phyloP scores from a whole-genome alignment of 257 asterid species.

The Plantago major region DNA sequence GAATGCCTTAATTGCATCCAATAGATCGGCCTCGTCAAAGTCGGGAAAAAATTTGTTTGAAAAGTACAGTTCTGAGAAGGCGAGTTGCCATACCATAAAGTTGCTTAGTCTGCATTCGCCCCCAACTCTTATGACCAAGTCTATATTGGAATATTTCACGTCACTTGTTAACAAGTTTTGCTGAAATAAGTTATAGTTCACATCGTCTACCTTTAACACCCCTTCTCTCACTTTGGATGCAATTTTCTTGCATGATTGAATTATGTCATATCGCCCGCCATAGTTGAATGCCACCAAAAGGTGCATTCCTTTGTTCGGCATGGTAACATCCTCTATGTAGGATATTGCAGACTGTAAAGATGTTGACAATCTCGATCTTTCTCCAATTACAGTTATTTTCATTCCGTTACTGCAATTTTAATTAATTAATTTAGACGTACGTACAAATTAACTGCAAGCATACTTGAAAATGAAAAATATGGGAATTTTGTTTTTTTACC shows the following conservation, averaged over 20 bases:
- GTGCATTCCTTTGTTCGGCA: constrained; percentile 7
- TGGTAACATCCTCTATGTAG: not conserved
- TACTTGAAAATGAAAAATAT: not conserved
- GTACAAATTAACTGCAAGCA: not conserved
- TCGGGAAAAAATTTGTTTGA: constrained; percentile 20
- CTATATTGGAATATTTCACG: constrained; percentile 20
- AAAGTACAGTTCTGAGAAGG: constrained; percentile 26
- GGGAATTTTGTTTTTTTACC: not conserved
- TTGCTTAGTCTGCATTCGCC: constrained; percentile 36
- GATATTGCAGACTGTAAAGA: not conserved
- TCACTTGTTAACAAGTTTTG: constrained; percentile 19
- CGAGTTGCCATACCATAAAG: constrained; percentile 36
- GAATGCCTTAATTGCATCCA: constrained; percentile 19
- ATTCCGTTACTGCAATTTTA: not conserved
- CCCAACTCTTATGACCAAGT: constrained; percentile 29
- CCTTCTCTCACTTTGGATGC: constrained; percentile 21
- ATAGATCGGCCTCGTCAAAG: constrained; percentile 19
- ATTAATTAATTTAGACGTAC: not conserved
- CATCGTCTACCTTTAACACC: constrained; percentile 4
- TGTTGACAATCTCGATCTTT: not conserved
- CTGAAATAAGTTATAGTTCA: constrained; percentile 11
- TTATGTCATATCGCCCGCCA: constrained; percentile 22
- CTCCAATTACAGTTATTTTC: not conserved
- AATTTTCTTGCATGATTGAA: constrained; percentile 20
- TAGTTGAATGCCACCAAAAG: constrained; percentile 22